Evolutionary conservation across 495 filamentous ascomycete genomes (phyloP).

Genomic region (Barbatosphaeria neglecta): DNA sequence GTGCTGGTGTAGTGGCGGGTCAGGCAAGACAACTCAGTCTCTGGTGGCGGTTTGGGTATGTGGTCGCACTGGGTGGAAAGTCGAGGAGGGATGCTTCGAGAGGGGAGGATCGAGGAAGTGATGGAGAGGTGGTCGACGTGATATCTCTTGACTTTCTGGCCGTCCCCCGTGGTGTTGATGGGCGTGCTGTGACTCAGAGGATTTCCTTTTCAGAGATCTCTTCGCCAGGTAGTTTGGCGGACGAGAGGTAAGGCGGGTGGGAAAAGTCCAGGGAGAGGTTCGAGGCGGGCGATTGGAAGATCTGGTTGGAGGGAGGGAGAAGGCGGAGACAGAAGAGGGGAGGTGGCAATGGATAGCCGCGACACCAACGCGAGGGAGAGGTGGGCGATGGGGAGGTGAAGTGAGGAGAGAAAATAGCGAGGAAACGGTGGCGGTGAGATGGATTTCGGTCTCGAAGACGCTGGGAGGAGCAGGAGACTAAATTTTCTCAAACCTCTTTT

Average conservation of each 20-base stretch:
- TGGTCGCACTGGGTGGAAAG: constrained; percentile 15
- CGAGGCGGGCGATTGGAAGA: not conserved
- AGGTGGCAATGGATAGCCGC: not conserved
- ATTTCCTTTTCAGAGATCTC: constrained; percentile 2
- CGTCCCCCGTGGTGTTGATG: constrained; percentile 3
- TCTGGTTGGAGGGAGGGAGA: not conserved
- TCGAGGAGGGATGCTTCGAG: not conserved
- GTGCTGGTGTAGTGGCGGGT: constrained; percentile 62
- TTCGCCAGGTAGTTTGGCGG: not conserved
- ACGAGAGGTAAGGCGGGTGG: not conserved
- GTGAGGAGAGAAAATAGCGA: constrained; percentile 3
- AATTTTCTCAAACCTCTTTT: constrained; percentile 21
- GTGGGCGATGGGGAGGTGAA: constrained; percentile 2
- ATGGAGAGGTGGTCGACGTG: constrained; percentile 1
- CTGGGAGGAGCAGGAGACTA: constrained; percentile 13
- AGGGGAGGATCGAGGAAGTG: constrained; percentile 13
- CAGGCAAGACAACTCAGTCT: constrained; percentile 8
- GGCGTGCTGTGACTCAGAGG: constrained; percentile 4
- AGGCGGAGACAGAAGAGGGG: not conserved
- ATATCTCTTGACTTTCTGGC: not conserved
- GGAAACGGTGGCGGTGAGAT: constrained; percentile 1
- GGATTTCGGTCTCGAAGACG: constrained; percentile 11
- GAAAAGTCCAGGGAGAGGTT: not conserved
- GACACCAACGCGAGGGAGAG: not conserved
- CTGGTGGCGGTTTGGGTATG: constrained; percentile 16